phyloP scores from a whole-genome alignment of 2,329 filamentous ascomycete genomes.

The Ceratocystis harringtonii region DNA sequence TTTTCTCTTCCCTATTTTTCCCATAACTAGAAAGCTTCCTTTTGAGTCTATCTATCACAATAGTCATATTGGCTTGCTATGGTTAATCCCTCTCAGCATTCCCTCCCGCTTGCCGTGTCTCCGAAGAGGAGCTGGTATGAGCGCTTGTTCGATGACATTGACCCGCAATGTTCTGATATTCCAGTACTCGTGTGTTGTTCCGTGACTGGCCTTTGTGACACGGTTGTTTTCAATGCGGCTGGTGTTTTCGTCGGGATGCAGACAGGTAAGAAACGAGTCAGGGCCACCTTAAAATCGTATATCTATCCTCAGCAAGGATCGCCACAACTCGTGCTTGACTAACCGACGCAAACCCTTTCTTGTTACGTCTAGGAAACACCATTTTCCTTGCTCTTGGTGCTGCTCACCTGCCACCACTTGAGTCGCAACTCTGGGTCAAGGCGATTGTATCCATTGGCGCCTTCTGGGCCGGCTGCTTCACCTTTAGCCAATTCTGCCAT shows the following conservation, averaged over 20 bases:
- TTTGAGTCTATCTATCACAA: background rate
- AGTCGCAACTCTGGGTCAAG: constrained; percentile 36
- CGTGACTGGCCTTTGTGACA: constrained; percentile 29
- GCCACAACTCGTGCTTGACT: too few species aligned
- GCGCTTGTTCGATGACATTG: constrained; percentile 11
- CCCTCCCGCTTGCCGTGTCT: background rate
- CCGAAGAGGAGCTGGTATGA: constrained; percentile 1
- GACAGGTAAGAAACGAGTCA: constrained; percentile 21
- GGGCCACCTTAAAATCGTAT: background rate
- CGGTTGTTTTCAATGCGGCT: constrained; percentile 28
- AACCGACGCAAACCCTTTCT: too few species aligned
- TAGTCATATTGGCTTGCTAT: background rate
- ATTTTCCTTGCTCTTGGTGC: constrained; percentile 47
- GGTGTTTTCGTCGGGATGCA: constrained; percentile 30
- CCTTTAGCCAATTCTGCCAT: constrained; percentile 27
- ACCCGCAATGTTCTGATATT: constrained; percentile 21
- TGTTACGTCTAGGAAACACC: constrained; percentile 35
- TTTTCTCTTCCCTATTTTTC: background rate
- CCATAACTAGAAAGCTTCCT: background rate
- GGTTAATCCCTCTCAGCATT: background rate
- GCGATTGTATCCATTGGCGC: constrained; percentile 36
- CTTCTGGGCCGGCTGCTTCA: constrained; percentile 39
- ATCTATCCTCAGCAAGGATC: too few species aligned
- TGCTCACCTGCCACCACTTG: constrained; percentile 33
- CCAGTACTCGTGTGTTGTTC: constrained; percentile 29